A percentile compares a stretch with the other conserved stretches of the same genome.
Evolutionary conservation across 2,329 filamentous ascomycete genomes (phyloP).

Genomic region (Aureobasidium subglaciale): DNA sequence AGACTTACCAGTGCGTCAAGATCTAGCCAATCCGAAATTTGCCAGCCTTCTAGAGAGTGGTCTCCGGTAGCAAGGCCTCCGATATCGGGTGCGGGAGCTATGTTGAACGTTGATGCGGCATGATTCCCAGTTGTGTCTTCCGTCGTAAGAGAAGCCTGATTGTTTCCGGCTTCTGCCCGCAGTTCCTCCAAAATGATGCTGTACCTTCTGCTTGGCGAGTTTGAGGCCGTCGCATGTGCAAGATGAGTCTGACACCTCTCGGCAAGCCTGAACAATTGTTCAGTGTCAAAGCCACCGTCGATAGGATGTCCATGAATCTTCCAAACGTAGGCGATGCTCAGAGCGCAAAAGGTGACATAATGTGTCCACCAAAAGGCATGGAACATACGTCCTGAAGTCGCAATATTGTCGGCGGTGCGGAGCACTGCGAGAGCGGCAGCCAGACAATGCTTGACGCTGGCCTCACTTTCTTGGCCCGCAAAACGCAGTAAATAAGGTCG

Average conservation of each 20-base stretch:
- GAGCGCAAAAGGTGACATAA: conserved; percentile 44
- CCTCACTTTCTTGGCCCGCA: background rate
- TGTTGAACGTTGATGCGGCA: background rate
- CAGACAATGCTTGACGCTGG: conserved; percentile 14
- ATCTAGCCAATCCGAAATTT: conserved; percentile 30
- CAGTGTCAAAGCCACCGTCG: conserved; percentile 7
- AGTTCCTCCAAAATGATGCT: conserved; percentile 44
- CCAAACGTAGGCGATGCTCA: conserved; percentile 43
- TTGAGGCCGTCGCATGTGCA: conserved; percentile 39
- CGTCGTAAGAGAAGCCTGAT: too few species aligned
- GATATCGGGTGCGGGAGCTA: background rate
- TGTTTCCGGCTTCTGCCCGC: conserved; percentile 32
- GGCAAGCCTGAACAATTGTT: conserved; percentile 34
- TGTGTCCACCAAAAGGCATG: conserved; percentile 45
- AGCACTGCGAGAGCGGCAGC: conserved; percentile 13
- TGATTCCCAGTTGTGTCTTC: too few species aligned
- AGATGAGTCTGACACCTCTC: conserved; percentile 41
- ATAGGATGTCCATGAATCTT: conserved; percentile 34
- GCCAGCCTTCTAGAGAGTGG: conserved; percentile 26
- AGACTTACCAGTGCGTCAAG: conserved; percentile 27
- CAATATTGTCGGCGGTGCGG: conserved; percentile 33
- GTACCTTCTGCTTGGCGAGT: conserved; percentile 42
- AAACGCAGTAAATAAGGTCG: conserved; percentile 25
- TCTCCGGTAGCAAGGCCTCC: background rate
- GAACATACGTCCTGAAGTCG: conserved; percentile 31